Evolutionary conservation across 176 grass and related monocot species (phyloP).

Genomic region (Musa schizocarpa): DNA sequence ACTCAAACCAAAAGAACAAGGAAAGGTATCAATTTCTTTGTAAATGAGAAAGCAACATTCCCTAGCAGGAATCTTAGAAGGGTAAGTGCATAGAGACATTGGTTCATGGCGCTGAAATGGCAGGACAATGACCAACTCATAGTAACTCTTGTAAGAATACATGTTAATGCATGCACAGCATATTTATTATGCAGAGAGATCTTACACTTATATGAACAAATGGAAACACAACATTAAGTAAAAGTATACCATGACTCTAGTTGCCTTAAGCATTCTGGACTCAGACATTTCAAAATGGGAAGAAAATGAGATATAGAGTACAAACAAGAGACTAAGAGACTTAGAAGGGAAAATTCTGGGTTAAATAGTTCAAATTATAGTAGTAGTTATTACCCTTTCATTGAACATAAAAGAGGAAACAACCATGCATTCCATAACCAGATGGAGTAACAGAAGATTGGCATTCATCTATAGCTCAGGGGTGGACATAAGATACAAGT

Average conservation of each 20-base stretch:
- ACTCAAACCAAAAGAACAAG: background rate
- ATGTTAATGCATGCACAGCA: background rate
- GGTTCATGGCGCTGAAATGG: background rate
- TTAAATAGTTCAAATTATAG: background rate
- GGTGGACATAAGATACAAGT: background rate
- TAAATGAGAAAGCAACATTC: background rate
- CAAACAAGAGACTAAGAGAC: background rate
- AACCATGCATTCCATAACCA: background rate
- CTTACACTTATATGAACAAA: background rate
- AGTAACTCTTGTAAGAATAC: background rate
- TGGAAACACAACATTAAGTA: background rate
- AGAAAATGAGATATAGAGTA: background rate
- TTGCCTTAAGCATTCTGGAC: too few relatives aligned
- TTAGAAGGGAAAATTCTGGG: background rate
- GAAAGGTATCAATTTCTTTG: background rate
- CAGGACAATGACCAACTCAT: background rate
- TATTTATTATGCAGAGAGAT: background rate
- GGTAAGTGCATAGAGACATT: background rate
- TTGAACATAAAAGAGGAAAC: background rate
- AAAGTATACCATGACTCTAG: too few relatives aligned
- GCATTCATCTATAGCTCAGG: background rate
- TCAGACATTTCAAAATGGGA: background rate
- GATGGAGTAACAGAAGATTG: background rate
- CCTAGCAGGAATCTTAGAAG: background rate
- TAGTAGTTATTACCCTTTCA: background rate